phyloP scores from a whole-genome alignment of 2,329 filamentous ascomycete species.

The Eutypella sp. region DNA sequence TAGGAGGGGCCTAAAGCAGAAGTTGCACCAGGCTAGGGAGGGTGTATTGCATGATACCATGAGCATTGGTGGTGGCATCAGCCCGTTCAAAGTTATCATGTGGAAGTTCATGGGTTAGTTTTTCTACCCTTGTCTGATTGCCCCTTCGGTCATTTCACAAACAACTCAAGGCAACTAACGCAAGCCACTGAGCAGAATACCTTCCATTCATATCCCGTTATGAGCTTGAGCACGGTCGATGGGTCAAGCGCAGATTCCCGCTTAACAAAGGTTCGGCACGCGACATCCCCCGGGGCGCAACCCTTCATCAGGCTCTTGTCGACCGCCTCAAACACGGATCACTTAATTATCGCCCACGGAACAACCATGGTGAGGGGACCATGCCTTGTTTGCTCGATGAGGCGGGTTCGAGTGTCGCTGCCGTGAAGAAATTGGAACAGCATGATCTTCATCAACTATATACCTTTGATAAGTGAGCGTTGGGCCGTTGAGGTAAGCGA shows the following conservation, averaged over 20 bases:
- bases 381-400: background rate
- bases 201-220: constrained; percentile 36
- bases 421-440: background rate
- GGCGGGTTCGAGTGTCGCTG: background rate
- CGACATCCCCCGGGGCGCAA: constrained; percentile 35
- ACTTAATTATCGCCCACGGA: constrained; percentile 22
- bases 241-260: constrained; percentile 32
- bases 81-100: constrained; percentile 33
- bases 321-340: constrained; percentile 27
- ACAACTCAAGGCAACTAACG: background rate
- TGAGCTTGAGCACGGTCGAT: constrained; percentile 30
- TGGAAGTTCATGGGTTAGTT: constrained; percentile 40
- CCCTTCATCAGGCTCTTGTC: constrained; percentile 33
- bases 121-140: background rate
- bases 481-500: no score
- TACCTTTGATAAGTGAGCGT: no score
- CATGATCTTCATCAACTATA: no score
- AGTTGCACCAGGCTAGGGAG: constrained; percentile 25
- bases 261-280: constrained; percentile 32
- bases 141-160: background rate
- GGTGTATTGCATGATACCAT: constrained; percentile 36
- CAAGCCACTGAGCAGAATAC: constrained; percentile 24
- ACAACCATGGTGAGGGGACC: constrained; percentile 27
- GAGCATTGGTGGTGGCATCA: constrained; percentile 30
- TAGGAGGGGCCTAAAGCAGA: constrained; percentile 25